Evolutionary conservation across 768 basidiomycete species (phyloP).

Genomic region (Lactarius sp.): DNA sequence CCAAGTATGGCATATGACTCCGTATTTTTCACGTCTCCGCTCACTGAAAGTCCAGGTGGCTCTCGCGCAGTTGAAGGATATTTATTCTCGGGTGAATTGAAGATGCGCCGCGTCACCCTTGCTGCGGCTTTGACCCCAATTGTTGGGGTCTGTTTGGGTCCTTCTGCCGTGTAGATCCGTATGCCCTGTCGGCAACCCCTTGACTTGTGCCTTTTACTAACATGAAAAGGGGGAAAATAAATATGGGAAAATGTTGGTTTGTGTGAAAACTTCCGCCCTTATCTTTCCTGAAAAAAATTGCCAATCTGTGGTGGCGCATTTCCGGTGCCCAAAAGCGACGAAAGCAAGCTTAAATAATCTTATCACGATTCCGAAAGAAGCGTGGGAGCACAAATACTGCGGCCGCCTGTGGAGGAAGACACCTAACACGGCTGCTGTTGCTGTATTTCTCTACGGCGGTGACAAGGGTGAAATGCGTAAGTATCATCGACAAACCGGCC

Average conservation of each 20-base stretch:
- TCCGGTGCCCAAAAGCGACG: background rate
- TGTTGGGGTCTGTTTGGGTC: background rate
- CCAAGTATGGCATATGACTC: conserved; percentile 11
- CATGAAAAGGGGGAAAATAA: no score
- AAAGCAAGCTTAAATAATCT: background rate
- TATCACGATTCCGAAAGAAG: background rate
- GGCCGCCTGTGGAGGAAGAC: background rate
- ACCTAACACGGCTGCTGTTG: background rate
- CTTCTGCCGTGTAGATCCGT: background rate
- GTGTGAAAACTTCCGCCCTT: background rate
- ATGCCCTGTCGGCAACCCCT: no score
- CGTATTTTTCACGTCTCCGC: background rate
- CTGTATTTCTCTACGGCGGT: background rate
- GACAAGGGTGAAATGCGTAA: background rate
- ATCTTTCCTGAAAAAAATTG: no score
- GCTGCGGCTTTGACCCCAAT: background rate
- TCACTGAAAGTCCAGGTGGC: conserved; percentile 12
- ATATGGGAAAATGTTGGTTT: background rate
- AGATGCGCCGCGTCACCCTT: background rate
- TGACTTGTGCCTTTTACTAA: no score
- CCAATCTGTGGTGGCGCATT: no score
- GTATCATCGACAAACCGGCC: background rate
- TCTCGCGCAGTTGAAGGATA: conserved; percentile 16
- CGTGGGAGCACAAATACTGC: background rate
- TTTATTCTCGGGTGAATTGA: conserved; percentile 11